Conservation (phyloP, 179 eudicot genomes). For the Silene coronaria region DNA sequence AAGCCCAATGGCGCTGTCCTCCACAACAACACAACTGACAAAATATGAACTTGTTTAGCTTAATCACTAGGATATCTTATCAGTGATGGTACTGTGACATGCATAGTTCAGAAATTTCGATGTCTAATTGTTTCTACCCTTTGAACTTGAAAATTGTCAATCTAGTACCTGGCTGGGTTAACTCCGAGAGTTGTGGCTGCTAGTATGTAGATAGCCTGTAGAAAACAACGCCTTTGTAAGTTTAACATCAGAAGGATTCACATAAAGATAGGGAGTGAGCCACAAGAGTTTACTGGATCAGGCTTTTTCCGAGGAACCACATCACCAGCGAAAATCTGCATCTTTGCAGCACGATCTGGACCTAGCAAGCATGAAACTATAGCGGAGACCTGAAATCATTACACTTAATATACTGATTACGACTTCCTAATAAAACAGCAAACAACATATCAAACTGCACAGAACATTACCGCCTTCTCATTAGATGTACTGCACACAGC, state of each 20-base stretch:
- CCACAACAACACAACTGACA: constrained; percentile 83
- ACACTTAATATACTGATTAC: neutral
- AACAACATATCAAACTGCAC: constrained; percentile 9
- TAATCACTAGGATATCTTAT: too few species aligned
- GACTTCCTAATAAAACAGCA: neutral
- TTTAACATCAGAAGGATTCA: neutral
- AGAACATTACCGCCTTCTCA: constrained; percentile 83
- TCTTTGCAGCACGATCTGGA: constrained; percentile 78
- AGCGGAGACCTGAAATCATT: constrained; percentile 79
- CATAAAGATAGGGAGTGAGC: neutral
- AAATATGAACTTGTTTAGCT: neutral
- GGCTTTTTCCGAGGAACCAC: constrained; percentile 97
- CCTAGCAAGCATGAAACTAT: constrained; percentile 92
- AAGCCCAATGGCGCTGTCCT: constrained; percentile 94
- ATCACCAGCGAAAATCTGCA: constrained; percentile 90
- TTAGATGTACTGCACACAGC: constrained; percentile 99
- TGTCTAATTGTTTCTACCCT: neutral
- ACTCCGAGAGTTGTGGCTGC: constrained; percentile 83
- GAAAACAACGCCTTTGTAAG: constrained; percentile 10
- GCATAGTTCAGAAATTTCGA: neutral
- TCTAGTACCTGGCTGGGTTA: constrained; percentile 74
- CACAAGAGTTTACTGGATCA: constrained; percentile 59
- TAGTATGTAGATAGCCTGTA: constrained; percentile 79
- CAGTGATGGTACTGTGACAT: too few species aligned
- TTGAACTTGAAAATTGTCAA: neutral